Evolutionary conservation across 352 stramenopile species (phyloP).

Genomic region (Globisporangium cylindrosporum): DNA sequence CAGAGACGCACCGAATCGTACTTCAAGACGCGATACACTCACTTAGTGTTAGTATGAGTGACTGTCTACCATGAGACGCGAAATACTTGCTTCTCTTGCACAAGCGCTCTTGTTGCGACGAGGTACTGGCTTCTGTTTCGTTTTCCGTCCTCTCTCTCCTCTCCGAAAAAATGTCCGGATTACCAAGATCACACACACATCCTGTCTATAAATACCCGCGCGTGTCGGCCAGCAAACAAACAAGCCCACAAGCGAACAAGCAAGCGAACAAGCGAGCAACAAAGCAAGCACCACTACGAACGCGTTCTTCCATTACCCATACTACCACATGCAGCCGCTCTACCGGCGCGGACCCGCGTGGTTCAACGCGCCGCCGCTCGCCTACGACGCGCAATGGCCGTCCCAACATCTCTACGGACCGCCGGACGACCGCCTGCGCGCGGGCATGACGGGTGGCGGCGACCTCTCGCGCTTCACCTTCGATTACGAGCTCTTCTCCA

Average conservation of each 20-base stretch:
- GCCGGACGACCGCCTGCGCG: conserved; percentile 34
- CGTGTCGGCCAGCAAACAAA: not conserved
- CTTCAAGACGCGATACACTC: not conserved
- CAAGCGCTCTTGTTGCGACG: not conserved
- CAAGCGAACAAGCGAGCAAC: not conserved
- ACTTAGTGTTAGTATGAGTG: not conserved
- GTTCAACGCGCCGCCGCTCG: conserved; percentile 33
- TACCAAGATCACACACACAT: conserved; percentile 2
- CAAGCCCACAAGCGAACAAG: conserved; percentile 1
- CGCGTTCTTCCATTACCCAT: not conserved
- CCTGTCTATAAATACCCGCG: conserved; percentile 4
- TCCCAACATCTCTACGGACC: conserved; percentile 40
- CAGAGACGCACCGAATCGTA: not conserved
- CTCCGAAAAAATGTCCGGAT: not conserved
- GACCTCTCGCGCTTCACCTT: conserved; percentile 40
- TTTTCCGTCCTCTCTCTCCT: conserved; percentile 4
- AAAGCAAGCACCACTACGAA: not conserved
- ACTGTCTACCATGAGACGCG: not conserved
- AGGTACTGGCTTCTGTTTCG: conserved; percentile 4
- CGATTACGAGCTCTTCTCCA: conserved; percentile 70
- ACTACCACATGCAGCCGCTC: conserved; percentile 35
- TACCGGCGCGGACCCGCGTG: conserved; percentile 52
- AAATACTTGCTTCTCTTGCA: not conserved
- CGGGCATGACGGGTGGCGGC: conserved; percentile 3
- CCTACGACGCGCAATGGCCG: conserved; percentile 35